Evolutionary conservation across 1,284 basidiomycete species (phyloP), one percentile per base, ranked within the genome.

Genomic region (Taiwanofungus camphoratus): DNA sequence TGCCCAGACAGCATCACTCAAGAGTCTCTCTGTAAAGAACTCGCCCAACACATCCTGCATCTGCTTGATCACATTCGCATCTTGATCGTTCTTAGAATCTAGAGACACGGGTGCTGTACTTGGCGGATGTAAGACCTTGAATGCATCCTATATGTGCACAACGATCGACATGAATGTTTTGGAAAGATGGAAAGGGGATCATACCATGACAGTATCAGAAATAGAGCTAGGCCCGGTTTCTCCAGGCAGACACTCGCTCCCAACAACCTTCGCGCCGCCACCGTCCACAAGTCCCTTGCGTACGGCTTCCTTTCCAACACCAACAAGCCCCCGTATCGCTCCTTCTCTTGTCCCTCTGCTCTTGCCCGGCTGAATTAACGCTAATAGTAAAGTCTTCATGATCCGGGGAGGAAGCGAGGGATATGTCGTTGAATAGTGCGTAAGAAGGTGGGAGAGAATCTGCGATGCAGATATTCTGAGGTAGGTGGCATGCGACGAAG

Each of bases 361-460:
- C 60, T 85, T 85, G 5, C 73, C 78, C 13, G 75, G 71, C 0
- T 82, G 81, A 42, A 91, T 74, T 4, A 98, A 77, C 0, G 92
- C 92, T 11, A 93, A 76, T 5, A 94, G 74, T 5, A 99, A 76
- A 0, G 95, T 97, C 57, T 95, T 93, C 66, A 94, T 87, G 37
- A 98, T 86, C 7, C 95, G 84, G 23, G 89, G 86, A 5, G 86
- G 82, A 13, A 94, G 75, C 0, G 87, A 87, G 0, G 91, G 88
- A 59, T 94, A 95, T 1, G 76, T 87, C 34, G 77, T 90, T n/a
- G 76, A 91, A 54, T 81, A 83, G 58, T 76, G 79, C 9, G 72
- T 90, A 53, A 81, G 74, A 6, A 98, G 70, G 51, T 83, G 83
- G 0, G 86, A 82, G 0, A 99, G 77, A 0, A 92, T 87, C 45